These are phyloP conservation scores for Jatropha multifida DNA, from an alignment of 441 rosid species.

Conservation along the genomic window DNA sequence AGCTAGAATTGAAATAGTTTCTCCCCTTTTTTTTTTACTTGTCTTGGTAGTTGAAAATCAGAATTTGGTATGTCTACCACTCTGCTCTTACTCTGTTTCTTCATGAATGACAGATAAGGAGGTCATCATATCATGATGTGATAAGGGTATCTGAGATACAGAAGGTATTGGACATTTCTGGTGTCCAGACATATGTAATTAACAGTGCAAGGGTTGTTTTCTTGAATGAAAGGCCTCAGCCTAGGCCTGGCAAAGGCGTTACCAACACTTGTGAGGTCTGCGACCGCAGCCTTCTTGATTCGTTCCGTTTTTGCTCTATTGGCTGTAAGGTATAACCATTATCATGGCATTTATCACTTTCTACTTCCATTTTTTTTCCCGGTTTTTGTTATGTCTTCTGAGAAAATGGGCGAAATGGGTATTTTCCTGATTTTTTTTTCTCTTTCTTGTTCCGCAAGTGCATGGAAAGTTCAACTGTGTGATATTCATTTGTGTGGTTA, in stretches of 20 bases:
- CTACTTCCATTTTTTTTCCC: not conserved
- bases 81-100: not conserved
- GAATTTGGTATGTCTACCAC: not conserved
- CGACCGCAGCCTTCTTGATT: slow-evolving; percentile 87
- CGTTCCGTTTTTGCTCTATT: slow-evolving; percentile 94
- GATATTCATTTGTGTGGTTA: slow-evolving; percentile 9
- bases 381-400: not conserved
- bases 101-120: slow-evolving; percentile 66
- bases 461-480: slow-evolving; percentile 1
- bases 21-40: not conserved
- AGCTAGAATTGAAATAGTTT: not conserved
- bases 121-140: slow-evolving; percentile 98
- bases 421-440: not conserved
- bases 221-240: slow-evolving; percentile 93
- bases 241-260: slow-evolving; percentile 94
- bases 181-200: slow-evolving; percentile 88
- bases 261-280: slow-evolving; percentile 95
- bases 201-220: slow-evolving; percentile 97
- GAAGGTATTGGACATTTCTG: slow-evolving; percentile 74
- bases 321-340: slow-evolving; percentile 78
- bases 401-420: slow-evolving; percentile 22
- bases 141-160: slow-evolving; percentile 89
- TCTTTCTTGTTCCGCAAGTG: slow-evolving; percentile 20
- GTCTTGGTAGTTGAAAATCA: not conserved
- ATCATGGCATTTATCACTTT: not conserved